Evolutionary conservation across 176 grass and related monocot genomes (phyloP), one percentile per base, ranked within the genome.

Genomic region (Cymbopogon citratus): DNA sequence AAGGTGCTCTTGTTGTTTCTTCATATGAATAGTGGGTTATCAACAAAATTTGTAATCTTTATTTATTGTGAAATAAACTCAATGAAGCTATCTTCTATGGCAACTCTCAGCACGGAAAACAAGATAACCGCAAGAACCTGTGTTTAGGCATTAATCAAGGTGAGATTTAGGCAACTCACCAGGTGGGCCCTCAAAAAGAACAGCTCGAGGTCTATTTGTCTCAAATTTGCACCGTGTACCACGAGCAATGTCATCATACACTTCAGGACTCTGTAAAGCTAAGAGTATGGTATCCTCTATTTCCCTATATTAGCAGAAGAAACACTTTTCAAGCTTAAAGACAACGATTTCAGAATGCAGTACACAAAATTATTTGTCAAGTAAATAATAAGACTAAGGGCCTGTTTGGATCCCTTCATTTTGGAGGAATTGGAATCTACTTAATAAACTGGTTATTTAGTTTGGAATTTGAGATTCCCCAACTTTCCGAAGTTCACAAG

Each of bases 101-200:
- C 51, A 56, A 15, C 0, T 74, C 36, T 51, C 11, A 66, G 48
- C 61, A 74, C 44, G 11, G 48, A 19, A 48, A 74, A 79, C 12
- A 85, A 62, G 15, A 69, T 1, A 43, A 26, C 12, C 15, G 39
- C 15, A 74, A 73, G 10, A 27, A 51, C 5, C 1, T 68, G 28
- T 39, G 54, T 54, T 41, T 71, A 52, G 5, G 4, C 15, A 76
- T 18, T 41, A 81, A 33, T 36, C 5, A 75, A 81, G 64, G 31
- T 9, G 15, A 11, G 9, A 59, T 38, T 60, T 54, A 68, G 45
- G 60, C 57, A 29, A 86, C 79, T 82, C 69, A 93, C 95, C 92
- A 69, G 95, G 95, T 73, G 95, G 95, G 48, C 95, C 95, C 89
- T 98, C 95, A 77, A 98, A 98, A 70, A 98, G 89, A 62, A 98